These are phyloP conservation scores for Aciculosporium take DNA, from an alignment of 2,329 filamentous ascomycete genomes.

Conservation along the genomic window DNA sequence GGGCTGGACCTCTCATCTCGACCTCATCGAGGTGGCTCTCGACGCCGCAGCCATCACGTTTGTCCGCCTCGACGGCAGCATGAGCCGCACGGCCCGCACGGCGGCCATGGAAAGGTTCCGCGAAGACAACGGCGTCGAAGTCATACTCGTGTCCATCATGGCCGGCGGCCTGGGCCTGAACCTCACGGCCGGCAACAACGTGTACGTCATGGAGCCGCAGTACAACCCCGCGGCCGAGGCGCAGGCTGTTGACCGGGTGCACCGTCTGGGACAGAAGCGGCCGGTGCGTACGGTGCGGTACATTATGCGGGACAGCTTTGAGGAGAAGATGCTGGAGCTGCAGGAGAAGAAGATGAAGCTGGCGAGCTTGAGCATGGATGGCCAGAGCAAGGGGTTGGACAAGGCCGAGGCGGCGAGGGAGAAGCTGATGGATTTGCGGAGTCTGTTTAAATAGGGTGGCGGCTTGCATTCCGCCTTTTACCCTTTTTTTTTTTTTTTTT, in stretches of 20 bases:
- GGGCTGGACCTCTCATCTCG: constrained; percentile 88
- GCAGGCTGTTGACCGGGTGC: constrained; percentile 87
- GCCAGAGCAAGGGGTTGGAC: constrained; percentile 38
- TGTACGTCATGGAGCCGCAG: constrained; percentile 96
- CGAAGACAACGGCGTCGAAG: constrained; percentile 52
- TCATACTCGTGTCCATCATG: constrained; percentile 84
- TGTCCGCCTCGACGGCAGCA: constrained; percentile 78
- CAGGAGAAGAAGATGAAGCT: constrained; percentile 89
- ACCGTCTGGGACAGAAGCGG: constrained; percentile 80
- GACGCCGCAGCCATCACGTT: constrained; percentile 51
- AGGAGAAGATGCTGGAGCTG: constrained; percentile 81
- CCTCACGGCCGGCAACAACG: constrained; percentile 68
- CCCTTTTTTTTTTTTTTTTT: background rate
- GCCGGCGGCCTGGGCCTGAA: constrained; percentile 88
- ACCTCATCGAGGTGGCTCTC: constrained; percentile 77
- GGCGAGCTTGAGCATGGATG: constrained; percentile 73
- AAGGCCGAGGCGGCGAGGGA: constrained; percentile 43
- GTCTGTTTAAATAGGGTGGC: constrained; percentile 35
- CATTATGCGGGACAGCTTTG: constrained; percentile 82
- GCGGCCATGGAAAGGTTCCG: constrained; percentile 66
- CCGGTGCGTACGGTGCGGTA: constrained; percentile 76
- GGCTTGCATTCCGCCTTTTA: background rate
- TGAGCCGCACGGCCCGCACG: constrained; percentile 61
- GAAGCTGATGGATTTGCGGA: constrained; percentile 43
- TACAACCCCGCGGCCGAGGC: constrained; percentile 93